phyloP scores from a whole-genome alignment of 768 basidiomycete species.

The Lactarius vividus region DNA sequence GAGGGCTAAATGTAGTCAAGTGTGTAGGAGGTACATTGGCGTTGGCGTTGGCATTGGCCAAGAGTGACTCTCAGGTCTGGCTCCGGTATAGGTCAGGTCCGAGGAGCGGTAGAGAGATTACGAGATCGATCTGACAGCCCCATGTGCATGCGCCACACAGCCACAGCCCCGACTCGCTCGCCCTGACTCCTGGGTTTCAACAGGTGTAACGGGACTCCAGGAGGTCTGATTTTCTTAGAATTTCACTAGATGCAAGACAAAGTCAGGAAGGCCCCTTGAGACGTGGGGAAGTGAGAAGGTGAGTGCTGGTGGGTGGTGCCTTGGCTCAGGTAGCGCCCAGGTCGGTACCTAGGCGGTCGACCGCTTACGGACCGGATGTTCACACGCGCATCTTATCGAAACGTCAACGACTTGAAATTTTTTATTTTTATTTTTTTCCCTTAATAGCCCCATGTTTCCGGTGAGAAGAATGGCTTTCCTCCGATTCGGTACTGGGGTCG shows the following conservation, averaged over 20 bases:
- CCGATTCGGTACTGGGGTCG: not conserved
- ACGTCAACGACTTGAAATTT: not conserved
- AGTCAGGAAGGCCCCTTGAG: not conserved
- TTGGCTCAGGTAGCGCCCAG: too few relatives aligned
- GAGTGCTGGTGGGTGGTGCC: not conserved
- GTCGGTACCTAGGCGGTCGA: not conserved
- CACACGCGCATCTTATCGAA: conserved; percentile 11
- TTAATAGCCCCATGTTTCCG: not conserved
- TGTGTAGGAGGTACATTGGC: not conserved
- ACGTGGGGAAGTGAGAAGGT: not conserved
- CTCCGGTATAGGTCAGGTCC: conserved; percentile 8
- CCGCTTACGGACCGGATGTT: not conserved
- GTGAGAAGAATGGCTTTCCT: not conserved
- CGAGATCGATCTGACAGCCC: not conserved
- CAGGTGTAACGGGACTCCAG: not conserved
- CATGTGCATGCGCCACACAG: not conserved
- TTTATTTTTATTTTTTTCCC: not conserved
- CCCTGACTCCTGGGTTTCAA: not conserved
- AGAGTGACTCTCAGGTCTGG: not conserved
- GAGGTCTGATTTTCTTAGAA: not conserved
- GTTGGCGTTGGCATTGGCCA: not conserved
- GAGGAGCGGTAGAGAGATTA: not conserved
- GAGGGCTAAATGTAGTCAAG: not conserved
- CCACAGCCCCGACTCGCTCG: not conserved
- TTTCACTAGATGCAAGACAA: not conserved